A percentile compares a stretch with the other conserved stretches of the same genome.
Conservation (phyloP, 306 rosid genomes). For the cucumber (Cucumis sativus) region DNA sequence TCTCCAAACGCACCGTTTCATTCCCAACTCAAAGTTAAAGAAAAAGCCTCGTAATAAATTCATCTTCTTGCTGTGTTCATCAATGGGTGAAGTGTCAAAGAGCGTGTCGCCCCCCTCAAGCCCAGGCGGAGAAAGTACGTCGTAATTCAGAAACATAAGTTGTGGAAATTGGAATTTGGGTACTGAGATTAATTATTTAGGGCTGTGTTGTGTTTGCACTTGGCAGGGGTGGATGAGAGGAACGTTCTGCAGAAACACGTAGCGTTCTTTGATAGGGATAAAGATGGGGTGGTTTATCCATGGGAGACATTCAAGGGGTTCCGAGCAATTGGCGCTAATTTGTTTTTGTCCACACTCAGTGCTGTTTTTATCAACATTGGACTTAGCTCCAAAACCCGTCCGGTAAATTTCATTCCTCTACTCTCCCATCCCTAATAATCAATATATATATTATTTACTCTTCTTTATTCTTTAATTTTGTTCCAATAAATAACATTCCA, state of each 20-base stretch:
- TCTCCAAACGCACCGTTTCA: neutral
- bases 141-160: too few species aligned
- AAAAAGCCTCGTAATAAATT: too few species aligned
- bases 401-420: conserved; percentile 16
- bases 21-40: neutral
- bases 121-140: neutral
- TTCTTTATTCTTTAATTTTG: too few species aligned
- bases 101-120: neutral
- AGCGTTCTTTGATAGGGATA: conserved; percentile 60
- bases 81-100: neutral
- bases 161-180: neutral
- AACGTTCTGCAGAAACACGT: conserved; percentile 61
- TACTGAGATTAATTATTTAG: too few species aligned
- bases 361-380: conserved; percentile 42
- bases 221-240: neutral
- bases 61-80: neutral
- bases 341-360: conserved; percentile 14
- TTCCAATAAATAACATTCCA: too few species aligned
- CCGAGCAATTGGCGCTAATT: conserved; percentile 63
- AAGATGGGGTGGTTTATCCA: conserved; percentile 64
- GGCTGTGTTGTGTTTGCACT: too few species aligned
- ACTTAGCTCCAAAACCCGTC: conserved; percentile 60
- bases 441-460: too few species aligned
- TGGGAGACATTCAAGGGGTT: conserved; percentile 67
- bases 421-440: neutral